A percentile compares a stretch with the other conserved stretches of the same genome.
Conservation (phyloP, 2,329 filamentous ascomycete species). For the Apiospora sp. region DNA sequence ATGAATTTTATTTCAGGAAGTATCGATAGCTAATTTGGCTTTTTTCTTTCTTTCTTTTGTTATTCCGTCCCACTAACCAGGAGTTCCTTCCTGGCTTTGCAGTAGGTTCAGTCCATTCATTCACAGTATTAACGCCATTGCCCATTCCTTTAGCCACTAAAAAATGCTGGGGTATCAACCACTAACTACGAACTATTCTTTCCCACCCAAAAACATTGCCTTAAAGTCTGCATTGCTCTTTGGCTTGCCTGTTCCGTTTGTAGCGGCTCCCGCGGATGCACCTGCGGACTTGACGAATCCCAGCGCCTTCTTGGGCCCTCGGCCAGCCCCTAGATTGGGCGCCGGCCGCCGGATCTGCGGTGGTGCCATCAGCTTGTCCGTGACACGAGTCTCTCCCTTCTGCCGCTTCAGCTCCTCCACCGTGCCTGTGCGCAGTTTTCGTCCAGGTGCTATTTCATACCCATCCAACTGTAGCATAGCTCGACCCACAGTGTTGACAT, state of each 20-base stretch:
- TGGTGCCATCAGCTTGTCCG: constrained; percentile 50
- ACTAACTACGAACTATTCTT: constrained; percentile 7
- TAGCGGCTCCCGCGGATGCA: constrained; percentile 24
- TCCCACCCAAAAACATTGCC: constrained; percentile 53
- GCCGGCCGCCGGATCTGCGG: constrained; percentile 53
- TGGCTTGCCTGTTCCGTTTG: constrained; percentile 36
- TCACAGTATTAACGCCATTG: constrained; percentile 18
- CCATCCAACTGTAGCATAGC: constrained; percentile 69
- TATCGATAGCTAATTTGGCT: not conserved
- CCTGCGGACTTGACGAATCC: constrained; percentile 47
- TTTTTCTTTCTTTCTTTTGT: not conserved
- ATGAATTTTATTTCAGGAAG: constrained; percentile 1
- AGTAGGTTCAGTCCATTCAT: not conserved
- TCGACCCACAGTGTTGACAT: constrained; percentile 75
- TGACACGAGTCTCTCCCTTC: constrained; percentile 51
- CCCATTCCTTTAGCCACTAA: constrained; percentile 2
- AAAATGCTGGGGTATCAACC: constrained; percentile 22
- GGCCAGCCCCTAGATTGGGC: constrained; percentile 43
- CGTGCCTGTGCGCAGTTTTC: constrained; percentile 62
- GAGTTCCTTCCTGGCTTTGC: not conserved
- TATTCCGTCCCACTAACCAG: not conserved
- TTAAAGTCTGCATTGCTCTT: constrained; percentile 68
- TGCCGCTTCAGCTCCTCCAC: constrained; percentile 62
- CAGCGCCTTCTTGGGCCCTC: constrained; percentile 51
- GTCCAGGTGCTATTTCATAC: constrained; percentile 58